Conservation (phyloP, 2,329 filamentous ascomycete genomes). For the Microcera coccophila region DNA sequence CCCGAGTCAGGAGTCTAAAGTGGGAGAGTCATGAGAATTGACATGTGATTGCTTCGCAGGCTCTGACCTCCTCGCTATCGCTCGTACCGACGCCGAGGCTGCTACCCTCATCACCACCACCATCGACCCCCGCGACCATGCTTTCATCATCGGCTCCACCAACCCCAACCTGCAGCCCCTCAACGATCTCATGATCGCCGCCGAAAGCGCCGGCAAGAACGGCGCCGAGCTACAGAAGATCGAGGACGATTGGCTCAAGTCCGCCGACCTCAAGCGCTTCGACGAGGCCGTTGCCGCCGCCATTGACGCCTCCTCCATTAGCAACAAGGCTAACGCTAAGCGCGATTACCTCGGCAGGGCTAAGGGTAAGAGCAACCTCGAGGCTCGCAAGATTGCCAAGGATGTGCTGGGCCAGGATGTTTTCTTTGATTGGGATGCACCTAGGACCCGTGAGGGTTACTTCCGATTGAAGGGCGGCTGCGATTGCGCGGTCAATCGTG, state of each 20-base stretch:
- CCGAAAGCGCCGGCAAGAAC: constrained; percentile 75
- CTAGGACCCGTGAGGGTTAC: constrained; percentile 89
- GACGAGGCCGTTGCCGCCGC: constrained; percentile 81
- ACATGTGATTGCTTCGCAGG: constrained; percentile 44
- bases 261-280: constrained; percentile 83
- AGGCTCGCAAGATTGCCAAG: constrained; percentile 76
- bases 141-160: constrained; percentile 85
- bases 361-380: constrained; percentile 81
- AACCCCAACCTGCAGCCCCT: constrained; percentile 81
- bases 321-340: constrained; percentile 65
- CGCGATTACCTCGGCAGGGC: constrained; percentile 61
- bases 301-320: constrained; percentile 64
- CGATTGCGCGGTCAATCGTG: constrained; percentile 85
- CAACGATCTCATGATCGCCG: constrained; percentile 84
- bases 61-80: constrained; percentile 81
- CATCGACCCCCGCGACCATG: constrained; percentile 92
- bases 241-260: constrained; percentile 79
- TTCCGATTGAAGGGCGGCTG: constrained; percentile 91
- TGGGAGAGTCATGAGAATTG: constrained; percentile 16
- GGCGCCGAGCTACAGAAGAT: constrained; percentile 82
- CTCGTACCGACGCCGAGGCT: constrained; percentile 94
- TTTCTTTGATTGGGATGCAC: constrained; percentile 93
- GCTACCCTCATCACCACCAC: constrained; percentile 95
- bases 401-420: constrained; percentile 74
- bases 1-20: no score